phyloP scores from a whole-genome alignment of 2,329 filamentous ascomycete species.

The Aspergillus amoenus region DNA sequence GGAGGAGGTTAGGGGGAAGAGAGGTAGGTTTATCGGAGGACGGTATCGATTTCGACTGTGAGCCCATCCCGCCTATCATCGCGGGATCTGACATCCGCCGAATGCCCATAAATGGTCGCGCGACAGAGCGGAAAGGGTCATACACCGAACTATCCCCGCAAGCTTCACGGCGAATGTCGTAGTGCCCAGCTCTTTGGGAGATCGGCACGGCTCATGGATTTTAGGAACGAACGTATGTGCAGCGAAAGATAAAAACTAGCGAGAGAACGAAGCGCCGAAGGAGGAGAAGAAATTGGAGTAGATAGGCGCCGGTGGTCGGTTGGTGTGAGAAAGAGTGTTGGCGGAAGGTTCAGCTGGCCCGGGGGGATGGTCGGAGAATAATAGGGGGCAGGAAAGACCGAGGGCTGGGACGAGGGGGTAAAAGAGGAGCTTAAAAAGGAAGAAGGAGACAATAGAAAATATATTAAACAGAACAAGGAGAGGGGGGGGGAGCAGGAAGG shows the following conservation, averaged over 20 bases:
- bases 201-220: constrained; percentile 19
- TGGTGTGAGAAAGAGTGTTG: neutral
- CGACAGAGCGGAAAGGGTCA: constrained; percentile 15
- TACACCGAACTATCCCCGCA: constrained; percentile 16
- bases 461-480: neutral
- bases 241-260: neutral
- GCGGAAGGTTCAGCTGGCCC: constrained; percentile 6
- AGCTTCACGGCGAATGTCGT: constrained; percentile 15
- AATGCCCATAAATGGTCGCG: constrained; percentile 25
- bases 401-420: neutral
- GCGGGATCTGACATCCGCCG: constrained; percentile 26
- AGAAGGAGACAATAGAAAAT: neutral
- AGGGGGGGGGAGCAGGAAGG: neutral
- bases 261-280: neutral
- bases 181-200: constrained; percentile 7
- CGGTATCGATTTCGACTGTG: constrained; percentile 43
- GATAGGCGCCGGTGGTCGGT: neutral
- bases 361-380: constrained; percentile 6
- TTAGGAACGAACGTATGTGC: neutral
- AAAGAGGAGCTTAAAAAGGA: constrained; percentile 2
- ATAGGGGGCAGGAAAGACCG: constrained; percentile 9
- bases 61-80: constrained; percentile 31
- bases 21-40: constrained; percentile 52
- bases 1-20: constrained; percentile 61
- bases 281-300: neutral